phyloP scores from a whole-genome alignment of 2,329 filamentous ascomycete species.

The Chaetomium globosum region DNA sequence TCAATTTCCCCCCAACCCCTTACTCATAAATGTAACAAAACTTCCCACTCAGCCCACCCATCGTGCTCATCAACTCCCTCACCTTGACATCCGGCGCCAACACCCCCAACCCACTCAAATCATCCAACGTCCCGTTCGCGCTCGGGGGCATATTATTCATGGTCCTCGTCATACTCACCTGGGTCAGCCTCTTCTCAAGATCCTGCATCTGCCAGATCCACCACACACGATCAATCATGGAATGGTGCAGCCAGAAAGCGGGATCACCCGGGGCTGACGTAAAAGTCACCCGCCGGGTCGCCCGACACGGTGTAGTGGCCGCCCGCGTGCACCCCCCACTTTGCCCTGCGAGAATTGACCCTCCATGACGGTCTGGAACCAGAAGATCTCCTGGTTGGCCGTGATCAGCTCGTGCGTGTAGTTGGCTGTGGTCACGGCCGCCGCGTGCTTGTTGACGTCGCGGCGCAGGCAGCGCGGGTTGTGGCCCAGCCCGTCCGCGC shows the following conservation, averaged over 20 bases:
- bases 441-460: constrained; percentile 33
- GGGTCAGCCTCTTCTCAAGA: constrained; percentile 29
- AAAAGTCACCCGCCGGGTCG: constrained; percentile 34
- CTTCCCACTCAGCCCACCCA: constrained; percentile 38
- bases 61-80: constrained; percentile 34
- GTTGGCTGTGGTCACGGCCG: constrained; percentile 32
- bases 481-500: constrained; percentile 31
- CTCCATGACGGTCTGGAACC: constrained; percentile 36
- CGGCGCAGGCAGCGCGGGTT: constrained; percentile 36
- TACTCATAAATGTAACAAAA: constrained; percentile 37
- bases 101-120: constrained; percentile 35
- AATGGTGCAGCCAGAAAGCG: constrained; percentile 32
- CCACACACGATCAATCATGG: constrained; percentile 34
- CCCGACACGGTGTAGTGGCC: constrained; percentile 34
- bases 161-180: constrained; percentile 38
- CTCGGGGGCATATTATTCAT: constrained; percentile 34
- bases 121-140: constrained; percentile 37
- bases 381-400: constrained; percentile 35
- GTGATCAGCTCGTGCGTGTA: constrained; percentile 32
- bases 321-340: constrained; percentile 35
- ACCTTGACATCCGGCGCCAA: constrained; percentile 31
- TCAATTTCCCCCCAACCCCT: neutral
- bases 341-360: constrained; percentile 37
- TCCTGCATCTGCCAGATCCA: constrained; percentile 37
- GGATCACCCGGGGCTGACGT: constrained; percentile 31